Base-by-base conservation (phyloP, 306 rosid species). In the Citrullus colocynthis region DNA sequence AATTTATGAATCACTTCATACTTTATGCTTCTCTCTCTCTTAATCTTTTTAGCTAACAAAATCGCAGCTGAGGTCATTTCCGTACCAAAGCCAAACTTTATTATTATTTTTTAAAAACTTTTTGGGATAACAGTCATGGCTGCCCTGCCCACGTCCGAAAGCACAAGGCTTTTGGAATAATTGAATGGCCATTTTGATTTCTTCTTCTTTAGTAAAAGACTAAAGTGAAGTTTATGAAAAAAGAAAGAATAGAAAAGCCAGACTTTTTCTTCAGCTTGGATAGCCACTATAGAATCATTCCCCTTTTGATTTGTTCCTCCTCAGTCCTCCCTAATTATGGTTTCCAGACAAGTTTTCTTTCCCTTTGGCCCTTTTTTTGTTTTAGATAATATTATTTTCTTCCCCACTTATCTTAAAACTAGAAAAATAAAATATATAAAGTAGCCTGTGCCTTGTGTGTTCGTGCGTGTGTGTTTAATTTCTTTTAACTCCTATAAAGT, bases 171-270 rank as follows among this genome's bases (percentile, higher is more conserved):
- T 72, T 72, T 72, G 77, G 77, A 48, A 21, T 28, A 28, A 72
- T 49, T 72, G 76, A 72, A 72, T 72, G 76, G 60, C 76, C 76
- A 49, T 49, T 45, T 72, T 72, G 58, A 69, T 69, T 49, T 49
- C 76, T 24, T 49, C 41, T 72, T 24, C 76, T 11, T 45, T 60
- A 21, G 14, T 36, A 13, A 52, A n/a, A 24, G 28, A 24, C 28
- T 24, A 24, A 24, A 34, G 18, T 2, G 5, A 52, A 3, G 52
- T 48, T 48, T 0, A 48, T 2, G 12, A 67, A 30, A 5, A 18
- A 7, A n/a, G 44, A 28, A 9, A 17, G 24, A 20, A 24, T 24
- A 24, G 28, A 28, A 16, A 4, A 66, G 9, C 1, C 49, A 9
- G 9, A 67, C 54, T 67, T 41, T 41, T 67, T 67, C 32, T 18